Conservation (phyloP, 2,329 filamentous ascomycete genomes). For the Aspergillus viridinutans region DNA sequence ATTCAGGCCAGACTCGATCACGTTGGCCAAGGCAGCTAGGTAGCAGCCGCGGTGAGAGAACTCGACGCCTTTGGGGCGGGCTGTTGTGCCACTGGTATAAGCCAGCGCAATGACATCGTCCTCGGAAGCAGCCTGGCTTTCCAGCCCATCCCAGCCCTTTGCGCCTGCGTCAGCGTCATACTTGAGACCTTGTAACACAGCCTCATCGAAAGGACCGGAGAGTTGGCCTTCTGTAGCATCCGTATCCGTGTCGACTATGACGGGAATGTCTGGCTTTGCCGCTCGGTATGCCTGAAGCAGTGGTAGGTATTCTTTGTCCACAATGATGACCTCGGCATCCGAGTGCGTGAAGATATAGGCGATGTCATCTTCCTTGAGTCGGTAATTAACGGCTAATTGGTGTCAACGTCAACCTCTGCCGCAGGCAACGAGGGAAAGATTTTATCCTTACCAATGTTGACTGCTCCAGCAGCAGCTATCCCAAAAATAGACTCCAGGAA, state of each 20-base stretch:
- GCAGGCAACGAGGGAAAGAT: neutral
- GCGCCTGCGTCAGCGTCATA: conserved; percentile 63
- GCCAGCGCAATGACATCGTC: conserved; percentile 80
- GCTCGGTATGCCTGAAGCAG: conserved; percentile 65
- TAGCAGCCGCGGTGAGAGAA: conserved; percentile 88
- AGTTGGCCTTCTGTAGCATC: conserved; percentile 70
- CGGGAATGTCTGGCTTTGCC: conserved; percentile 58
- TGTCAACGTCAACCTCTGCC: neutral
- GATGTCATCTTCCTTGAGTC: conserved; percentile 79
- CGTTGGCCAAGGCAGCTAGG: conserved; percentile 75
- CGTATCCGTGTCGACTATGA: conserved; percentile 81
- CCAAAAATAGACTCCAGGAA: conserved; percentile 90
- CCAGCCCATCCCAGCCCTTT: conserved; percentile 72
- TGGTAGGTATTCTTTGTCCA: conserved; percentile 72
- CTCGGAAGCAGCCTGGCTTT: conserved; percentile 67
- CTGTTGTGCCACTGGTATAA: conserved; percentile 92
- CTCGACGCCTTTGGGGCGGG: conserved; percentile 85
- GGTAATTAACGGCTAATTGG: conserved; percentile 58
- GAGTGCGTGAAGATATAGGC: conserved; percentile 85
- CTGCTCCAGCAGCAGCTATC: conserved; percentile 72
- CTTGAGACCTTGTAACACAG: conserved; percentile 72
- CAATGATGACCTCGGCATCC: conserved; percentile 81
- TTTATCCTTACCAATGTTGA: conserved; percentile 59
- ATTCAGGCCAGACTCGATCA: conserved; percentile 85
- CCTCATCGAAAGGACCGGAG: conserved; percentile 76